Conservation (phyloP, 2,329 filamentous ascomycete species). For the Alternaria brassicae region DNA sequence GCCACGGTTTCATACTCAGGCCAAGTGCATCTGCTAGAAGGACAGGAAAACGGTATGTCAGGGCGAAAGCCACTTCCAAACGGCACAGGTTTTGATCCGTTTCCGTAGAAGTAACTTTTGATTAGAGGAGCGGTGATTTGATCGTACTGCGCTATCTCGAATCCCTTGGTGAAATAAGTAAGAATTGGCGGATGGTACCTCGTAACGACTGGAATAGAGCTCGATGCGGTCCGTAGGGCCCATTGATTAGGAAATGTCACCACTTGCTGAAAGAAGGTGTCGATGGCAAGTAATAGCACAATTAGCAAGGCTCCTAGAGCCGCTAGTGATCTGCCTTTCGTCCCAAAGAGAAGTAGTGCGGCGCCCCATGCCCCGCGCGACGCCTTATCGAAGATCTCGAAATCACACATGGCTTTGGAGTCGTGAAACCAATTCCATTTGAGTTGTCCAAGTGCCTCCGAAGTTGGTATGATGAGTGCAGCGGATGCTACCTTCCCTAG, state of each 20-base stretch:
- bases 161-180: neutral
- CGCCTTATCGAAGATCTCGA: slow-evolving; percentile 43
- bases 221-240: neutral
- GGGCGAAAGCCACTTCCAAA: slow-evolving; percentile 36
- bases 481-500: slow-evolving; percentile 30
- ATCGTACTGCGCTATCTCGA: too few relatives aligned
- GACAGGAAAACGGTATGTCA: slow-evolving; percentile 38
- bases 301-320: slow-evolving; percentile 14
- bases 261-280: slow-evolving; percentile 44
- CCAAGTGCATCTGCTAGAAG: slow-evolving; percentile 41
- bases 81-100: slow-evolving; percentile 28
- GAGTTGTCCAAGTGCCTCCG: slow-evolving; percentile 37
- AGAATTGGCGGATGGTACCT: neutral
- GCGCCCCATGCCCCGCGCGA: slow-evolving; percentile 24
- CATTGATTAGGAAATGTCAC: slow-evolving; percentile 31
- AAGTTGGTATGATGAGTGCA: slow-evolving; percentile 29
- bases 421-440: slow-evolving; percentile 38
- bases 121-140: neutral
- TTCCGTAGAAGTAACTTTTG: slow-evolving; percentile 21
- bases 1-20: slow-evolving; percentile 34
- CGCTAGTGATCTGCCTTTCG: slow-evolving; percentile 22
- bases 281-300: slow-evolving; percentile 16
- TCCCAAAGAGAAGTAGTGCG: slow-evolving; percentile 18
- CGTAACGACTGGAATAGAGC: neutral
- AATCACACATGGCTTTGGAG: slow-evolving; percentile 35